These are phyloP conservation scores for Geoglossum glabrum DNA, from an alignment of 495 filamentous ascomycete genomes.

Conservation along the genomic window DNA sequence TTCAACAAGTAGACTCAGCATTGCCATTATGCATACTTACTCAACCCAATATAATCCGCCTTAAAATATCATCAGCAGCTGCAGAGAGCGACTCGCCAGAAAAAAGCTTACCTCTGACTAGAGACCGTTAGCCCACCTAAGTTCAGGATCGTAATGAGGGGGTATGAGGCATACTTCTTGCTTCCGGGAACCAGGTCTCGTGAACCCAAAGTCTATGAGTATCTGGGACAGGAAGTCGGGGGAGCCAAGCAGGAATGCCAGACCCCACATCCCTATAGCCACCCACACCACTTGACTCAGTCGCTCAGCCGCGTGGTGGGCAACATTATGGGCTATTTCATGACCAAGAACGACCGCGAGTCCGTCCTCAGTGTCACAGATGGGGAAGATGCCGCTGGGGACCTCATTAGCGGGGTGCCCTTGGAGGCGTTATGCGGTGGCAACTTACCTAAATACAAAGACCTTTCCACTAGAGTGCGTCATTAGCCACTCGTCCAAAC, in stretches of 20 bases:
- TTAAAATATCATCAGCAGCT: conserved; percentile 21
- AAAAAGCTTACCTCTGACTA: background rate
- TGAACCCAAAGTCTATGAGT: conserved; percentile 41
- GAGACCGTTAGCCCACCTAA: background rate
- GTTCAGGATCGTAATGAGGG: background rate
- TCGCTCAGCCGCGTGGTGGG: conserved; percentile 57
- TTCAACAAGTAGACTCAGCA: background rate
- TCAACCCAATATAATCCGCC: conserved; percentile 78
- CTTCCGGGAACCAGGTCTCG: conserved; percentile 46
- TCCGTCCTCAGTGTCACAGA: conserved; percentile 51
- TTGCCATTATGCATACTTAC: conserved; percentile 14
- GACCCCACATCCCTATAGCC: conserved; percentile 28
- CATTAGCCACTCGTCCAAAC: background rate
- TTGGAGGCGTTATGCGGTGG: background rate
- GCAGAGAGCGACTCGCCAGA: background rate
- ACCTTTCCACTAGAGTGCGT: conserved; percentile 46
- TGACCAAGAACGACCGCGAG: conserved; percentile 75
- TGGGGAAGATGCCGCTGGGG: conserved; percentile 38
- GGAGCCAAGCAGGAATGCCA: conserved; percentile 31
- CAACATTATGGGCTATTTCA: conserved; percentile 86
- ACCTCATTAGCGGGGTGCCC: background rate
- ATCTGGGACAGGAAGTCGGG: conserved; percentile 23
- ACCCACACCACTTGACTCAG: conserved; percentile 43
- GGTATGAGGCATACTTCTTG: conserved; percentile 31
- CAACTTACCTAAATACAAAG: conserved; percentile 53